A percentile compares a stretch with the other conserved stretches of the same genome.
phyloP scores from a whole-genome alignment of 352 stramenopile species.

The Pythium phragmitis region DNA sequence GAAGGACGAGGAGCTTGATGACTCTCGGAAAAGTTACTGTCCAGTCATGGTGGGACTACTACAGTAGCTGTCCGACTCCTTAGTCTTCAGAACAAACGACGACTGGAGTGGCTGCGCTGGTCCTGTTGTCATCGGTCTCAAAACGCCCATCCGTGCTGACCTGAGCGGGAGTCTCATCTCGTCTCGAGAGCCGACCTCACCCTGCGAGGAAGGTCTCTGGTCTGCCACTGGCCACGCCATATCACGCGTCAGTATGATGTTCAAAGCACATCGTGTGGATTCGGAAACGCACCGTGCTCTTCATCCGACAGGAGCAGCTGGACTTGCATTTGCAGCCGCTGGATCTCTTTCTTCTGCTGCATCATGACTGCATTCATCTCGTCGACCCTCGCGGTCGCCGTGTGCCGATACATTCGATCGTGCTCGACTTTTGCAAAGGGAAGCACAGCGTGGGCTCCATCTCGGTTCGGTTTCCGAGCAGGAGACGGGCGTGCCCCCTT shows the following conservation, averaged over 20 bases:
- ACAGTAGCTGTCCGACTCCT: conserved; percentile 16
- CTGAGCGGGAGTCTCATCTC: conserved; percentile 18
- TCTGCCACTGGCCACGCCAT: not conserved
- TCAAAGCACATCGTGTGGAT: too few relatives aligned
- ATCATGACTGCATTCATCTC: conserved; percentile 49
- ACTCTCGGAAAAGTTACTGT: too few relatives aligned
- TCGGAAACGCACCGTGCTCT: conserved; percentile 5
- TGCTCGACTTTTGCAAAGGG: conserved; percentile 52
- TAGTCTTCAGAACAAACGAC: conserved; percentile 46
- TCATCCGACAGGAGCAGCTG: conserved; percentile 54
- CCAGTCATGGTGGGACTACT: too few relatives aligned
- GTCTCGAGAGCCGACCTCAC: conserved; percentile 6
- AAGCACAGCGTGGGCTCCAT: conserved; percentile 27
- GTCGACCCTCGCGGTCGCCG: conserved; percentile 29
- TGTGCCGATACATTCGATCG: conserved; percentile 32
- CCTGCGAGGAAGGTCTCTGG: conserved; percentile 7
- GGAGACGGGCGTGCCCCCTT: conserved; percentile 13
- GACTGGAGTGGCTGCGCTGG: conserved; percentile 31
- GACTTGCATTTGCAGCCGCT: conserved; percentile 65
- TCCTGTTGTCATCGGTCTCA: conserved; percentile 16
- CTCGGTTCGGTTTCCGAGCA: conserved; percentile 14
- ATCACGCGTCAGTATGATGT: not conserved
- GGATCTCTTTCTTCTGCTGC: conserved; percentile 68
- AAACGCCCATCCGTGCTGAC: conserved; percentile 12
- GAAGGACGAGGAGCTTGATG: too few relatives aligned